Percentiles rank a stretch among this genome's conserved stretches.
Conservation (phyloP, 1,139 yeast genomes). For the Protomyces gravidus region DNA sequence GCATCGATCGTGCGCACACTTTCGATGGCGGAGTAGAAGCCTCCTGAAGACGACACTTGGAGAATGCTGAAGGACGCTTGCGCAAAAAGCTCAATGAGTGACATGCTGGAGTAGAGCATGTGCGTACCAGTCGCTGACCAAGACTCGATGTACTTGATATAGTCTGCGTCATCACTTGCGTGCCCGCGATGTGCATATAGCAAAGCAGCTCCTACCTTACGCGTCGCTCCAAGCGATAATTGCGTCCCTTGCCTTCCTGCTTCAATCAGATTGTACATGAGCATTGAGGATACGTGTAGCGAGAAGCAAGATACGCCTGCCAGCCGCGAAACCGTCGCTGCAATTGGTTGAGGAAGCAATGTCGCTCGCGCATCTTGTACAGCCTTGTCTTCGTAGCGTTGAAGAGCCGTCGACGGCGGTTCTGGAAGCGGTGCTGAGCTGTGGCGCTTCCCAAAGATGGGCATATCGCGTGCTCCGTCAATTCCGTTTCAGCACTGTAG, state of each 20-base stretch:
- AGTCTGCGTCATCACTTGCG: background rate
- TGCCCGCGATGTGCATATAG: background rate
- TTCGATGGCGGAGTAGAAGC: background rate
- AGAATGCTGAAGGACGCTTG: background rate
- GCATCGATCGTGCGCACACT: background rate
- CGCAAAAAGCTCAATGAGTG: background rate
- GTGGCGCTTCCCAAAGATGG: background rate
- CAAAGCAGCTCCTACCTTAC: background rate
- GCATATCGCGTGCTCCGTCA: no score
- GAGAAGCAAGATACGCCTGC: background rate
- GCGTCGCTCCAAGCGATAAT: background rate
- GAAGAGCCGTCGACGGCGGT: background rate
- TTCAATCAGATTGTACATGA: background rate
- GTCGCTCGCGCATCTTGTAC: background rate
- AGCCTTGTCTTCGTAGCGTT: background rate
- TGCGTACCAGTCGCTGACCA: background rate
- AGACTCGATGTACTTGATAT: background rate
- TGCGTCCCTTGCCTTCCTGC: constrained; percentile 1
- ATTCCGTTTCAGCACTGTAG: no score
- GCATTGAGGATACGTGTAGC: background rate
- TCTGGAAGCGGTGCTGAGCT: background rate
- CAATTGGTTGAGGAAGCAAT: background rate
- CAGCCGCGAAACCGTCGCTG: background rate
- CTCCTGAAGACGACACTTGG: background rate
- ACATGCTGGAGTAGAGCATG: background rate